Base-by-base conservation (phyloP, 1,284 basidiomycete genomes). In the Psilocybe mexicana region DNA sequence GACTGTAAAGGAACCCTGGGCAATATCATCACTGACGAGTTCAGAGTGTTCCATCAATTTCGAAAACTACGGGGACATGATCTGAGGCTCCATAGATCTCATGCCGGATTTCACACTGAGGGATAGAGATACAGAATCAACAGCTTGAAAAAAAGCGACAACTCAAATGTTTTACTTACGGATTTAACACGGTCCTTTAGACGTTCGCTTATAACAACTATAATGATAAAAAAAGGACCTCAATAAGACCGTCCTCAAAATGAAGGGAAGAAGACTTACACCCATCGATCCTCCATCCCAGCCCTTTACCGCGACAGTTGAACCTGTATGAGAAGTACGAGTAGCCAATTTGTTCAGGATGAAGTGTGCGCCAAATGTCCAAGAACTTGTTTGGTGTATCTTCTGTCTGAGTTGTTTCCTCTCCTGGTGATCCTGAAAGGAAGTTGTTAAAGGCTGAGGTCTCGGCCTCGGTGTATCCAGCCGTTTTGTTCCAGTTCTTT, bases 261-360 rank as follows among this genome's bases (percentile, higher is more conserved):
- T 11, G 49, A 36, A 51, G 28, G 11, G 36, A 42, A 23, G 47
- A 38, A 26, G 35, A 77, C 89, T 67, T 76, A 92, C 92, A 93
- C 76, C 87, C 88, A 70, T 96, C 93, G 43, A 96, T 72, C 61
- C 93, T 79, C 93, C 93, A 96, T 1, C 93, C 93, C 46, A 93
- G 81, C 2, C 92, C 90, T 67, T 94, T 95, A 57, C 70, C 70
- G 43, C 93, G 77, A 69, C 90, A 92, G 60, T 91, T 85, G 72
- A 93, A 93, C 25, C 92, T 82, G 71, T 92, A 94, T 5, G 88
- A 89, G 62, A 91, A 95, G 70, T 94, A 96, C 0, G 90, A 92
- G 70, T 90, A 96, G 63, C 92, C 86, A 18, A 73, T 74, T 26
- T 79, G 74, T 35, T 84, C 79, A 2, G 92, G 91, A 69, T 95